Conservation (phyloP, 2,329 filamentous ascomycete species). For the Aureobasidium subglaciale region DNA sequence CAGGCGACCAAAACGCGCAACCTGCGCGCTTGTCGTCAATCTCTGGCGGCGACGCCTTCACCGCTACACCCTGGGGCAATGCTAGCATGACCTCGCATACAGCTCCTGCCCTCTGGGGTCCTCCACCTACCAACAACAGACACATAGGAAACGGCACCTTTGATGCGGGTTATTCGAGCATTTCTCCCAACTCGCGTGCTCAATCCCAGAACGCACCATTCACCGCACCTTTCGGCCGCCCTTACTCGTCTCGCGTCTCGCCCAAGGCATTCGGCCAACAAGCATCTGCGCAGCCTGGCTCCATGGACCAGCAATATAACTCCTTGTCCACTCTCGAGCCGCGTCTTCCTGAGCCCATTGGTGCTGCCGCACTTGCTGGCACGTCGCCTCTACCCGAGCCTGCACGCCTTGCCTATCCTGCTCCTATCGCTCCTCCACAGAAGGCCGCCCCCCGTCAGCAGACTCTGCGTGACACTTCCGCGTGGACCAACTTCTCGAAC, state of each 20-base stretch:
- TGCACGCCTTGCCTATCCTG: conserved; percentile 27
- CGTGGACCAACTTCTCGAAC: conserved; percentile 24
- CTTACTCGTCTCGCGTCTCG: conserved; percentile 24
- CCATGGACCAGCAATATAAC: conserved; percentile 22
- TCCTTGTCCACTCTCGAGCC: conserved; percentile 20
- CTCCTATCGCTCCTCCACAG: conserved; percentile 30
- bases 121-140: conserved; percentile 58
- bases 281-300: conserved; percentile 18
- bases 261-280: conserved; percentile 25
- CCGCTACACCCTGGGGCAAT: conserved; percentile 17
- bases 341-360: conserved; percentile 24
- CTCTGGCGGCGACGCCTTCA: conserved; percentile 14
- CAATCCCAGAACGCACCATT: conserved; percentile 22
- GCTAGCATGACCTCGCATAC: conserved; percentile 24
- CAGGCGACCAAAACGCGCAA: conserved; percentile 30
- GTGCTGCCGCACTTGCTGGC: conserved; percentile 24
- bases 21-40: conserved; percentile 21
- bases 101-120: conserved; percentile 61
- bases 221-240: conserved; percentile 26
- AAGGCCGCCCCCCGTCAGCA: conserved; percentile 17
- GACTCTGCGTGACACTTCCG: conserved; percentile 17
- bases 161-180: conserved; percentile 51
- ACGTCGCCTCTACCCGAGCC: conserved; percentile 25
- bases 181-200: conserved; percentile 36
- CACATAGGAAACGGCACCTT: conserved; percentile 75